phyloP scores from a whole-genome alignment of 495 filamentous ascomycete species.

The Beverwykella pulmonaria region DNA sequence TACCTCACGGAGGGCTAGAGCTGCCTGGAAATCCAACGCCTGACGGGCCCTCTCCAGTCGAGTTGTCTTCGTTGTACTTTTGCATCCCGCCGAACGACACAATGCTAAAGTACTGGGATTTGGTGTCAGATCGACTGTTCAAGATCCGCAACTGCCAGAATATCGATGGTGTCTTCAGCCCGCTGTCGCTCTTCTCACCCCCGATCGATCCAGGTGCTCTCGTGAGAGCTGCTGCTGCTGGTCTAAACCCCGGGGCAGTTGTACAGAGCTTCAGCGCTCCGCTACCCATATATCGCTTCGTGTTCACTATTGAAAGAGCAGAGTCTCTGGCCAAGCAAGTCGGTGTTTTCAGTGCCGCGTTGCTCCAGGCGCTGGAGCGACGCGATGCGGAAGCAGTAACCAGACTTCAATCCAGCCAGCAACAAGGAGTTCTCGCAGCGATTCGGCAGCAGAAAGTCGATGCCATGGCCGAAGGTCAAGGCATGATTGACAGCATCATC shows the following conservation, averaged over 20 bases:
- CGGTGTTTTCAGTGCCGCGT: background rate
- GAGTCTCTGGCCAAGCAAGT: background rate
- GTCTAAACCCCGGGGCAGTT: background rate
- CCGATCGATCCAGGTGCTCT: slow-evolving; percentile 14
- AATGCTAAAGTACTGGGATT: background rate
- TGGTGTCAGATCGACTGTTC: slow-evolving; percentile 9
- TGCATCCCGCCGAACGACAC: slow-evolving; percentile 17
- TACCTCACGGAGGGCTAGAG: background rate
- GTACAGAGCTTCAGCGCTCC: background rate
- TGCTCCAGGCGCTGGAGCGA: background rate
- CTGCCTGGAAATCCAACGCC: background rate
- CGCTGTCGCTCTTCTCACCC: background rate
- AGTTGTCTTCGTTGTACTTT: slow-evolving; percentile 3
- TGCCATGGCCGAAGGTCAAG: background rate
- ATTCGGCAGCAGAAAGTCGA: background rate
- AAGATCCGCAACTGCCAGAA: slow-evolving; percentile 19
- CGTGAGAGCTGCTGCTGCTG: background rate
- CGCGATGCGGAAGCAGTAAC: background rate
- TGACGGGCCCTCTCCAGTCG: background rate
- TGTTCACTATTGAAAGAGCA: background rate
- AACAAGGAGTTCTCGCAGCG: background rate
- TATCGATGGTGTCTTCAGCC: background rate
- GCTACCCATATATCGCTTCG: background rate
- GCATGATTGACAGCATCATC: background rate
- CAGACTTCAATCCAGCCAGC: background rate